These are phyloP conservation scores for Sarcodon aspratus DNA, from an alignment of 768 basidiomycete species.

Conservation along the genomic window DNA sequence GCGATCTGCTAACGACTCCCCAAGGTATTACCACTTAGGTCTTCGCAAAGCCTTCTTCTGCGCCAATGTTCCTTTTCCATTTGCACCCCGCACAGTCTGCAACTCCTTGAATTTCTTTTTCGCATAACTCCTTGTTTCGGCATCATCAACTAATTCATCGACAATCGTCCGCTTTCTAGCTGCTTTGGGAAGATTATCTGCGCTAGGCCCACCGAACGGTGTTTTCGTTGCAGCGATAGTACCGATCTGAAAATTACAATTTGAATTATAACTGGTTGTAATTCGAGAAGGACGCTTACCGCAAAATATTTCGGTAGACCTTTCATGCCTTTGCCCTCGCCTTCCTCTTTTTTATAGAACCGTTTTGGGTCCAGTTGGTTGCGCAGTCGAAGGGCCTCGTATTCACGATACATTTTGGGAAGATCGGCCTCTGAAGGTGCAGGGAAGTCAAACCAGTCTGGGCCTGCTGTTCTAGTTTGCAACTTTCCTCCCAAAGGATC, in stretches of 20 bases:
- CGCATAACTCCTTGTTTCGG: conserved; percentile 78
- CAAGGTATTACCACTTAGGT: conserved; percentile 48
- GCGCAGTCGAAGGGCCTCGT: conserved; percentile 75
- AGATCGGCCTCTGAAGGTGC: conserved; percentile 72
- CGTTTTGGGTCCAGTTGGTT: conserved; percentile 89
- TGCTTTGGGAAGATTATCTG: conserved; percentile 60
- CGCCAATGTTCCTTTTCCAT: conserved; percentile 59
- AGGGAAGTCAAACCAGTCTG: conserved; percentile 83
- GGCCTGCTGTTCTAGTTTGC: conserved; percentile 62
- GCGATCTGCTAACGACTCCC: not conserved
- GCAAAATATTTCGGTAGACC: conserved; percentile 84
- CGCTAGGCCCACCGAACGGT: conserved; percentile 60
- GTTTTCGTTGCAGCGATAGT: conserved; percentile 59
- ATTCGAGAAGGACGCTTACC: conserved; percentile 32
- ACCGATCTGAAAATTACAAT: conserved; percentile 45
- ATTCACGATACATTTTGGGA: conserved; percentile 71
- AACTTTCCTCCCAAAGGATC: conserved; percentile 33
- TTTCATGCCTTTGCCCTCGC: conserved; percentile 77
- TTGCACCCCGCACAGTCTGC: conserved; percentile 53
- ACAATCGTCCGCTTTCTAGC: conserved; percentile 75
- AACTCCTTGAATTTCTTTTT: conserved; percentile 84
- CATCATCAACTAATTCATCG: conserved; percentile 83
- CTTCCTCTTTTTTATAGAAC: conserved; percentile 81
- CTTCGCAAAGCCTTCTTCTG: conserved; percentile 52
- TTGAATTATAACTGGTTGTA: conserved; percentile 1